These are phyloP conservation scores for Cryptosporidium viatorum DNA, from an alignment of 169 alveolate genomes.

Conservation along the genomic window DNA sequence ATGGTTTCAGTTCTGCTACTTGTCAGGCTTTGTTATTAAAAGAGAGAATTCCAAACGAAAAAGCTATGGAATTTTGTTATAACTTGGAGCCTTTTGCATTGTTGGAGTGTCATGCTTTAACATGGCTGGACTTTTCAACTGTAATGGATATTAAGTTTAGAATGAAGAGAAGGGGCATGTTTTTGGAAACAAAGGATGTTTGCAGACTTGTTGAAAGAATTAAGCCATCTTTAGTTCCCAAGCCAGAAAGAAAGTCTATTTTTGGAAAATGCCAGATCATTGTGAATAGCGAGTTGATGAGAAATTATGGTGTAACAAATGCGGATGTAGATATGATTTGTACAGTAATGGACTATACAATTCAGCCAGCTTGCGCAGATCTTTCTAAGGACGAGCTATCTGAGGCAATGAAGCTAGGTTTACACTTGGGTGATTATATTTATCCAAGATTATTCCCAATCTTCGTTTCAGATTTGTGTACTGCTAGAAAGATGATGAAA, in stretches of 20 bases:
- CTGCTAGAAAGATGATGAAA: slow-evolving; percentile 67
- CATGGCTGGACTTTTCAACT: slow-evolving; percentile 67
- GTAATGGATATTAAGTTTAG: slow-evolving; percentile 62
- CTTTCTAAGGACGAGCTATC: slow-evolving; percentile 52
- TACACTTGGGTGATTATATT: slow-evolving; percentile 48
- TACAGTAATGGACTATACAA: slow-evolving; percentile 64
- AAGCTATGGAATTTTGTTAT: slow-evolving; percentile 46
- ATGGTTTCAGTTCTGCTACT: slow-evolving; percentile 38
- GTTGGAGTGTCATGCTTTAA: slow-evolving; percentile 65
- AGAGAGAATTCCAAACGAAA: slow-evolving; percentile 36
- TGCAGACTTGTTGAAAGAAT: slow-evolving; percentile 64
- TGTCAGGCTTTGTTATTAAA: slow-evolving; percentile 51
- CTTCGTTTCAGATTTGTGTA: slow-evolving; percentile 28
- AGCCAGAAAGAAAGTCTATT: slow-evolving; percentile 60
- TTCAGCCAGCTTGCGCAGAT: slow-evolving; percentile 46
- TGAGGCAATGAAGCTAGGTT: slow-evolving; percentile 60
- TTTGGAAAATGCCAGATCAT: slow-evolving; percentile 55
- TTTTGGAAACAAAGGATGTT: slow-evolving; percentile 56
- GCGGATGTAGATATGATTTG: slow-evolving; percentile 61
- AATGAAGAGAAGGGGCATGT: slow-evolving; percentile 74
- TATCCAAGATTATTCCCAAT: slow-evolving; percentile 72
- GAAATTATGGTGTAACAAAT: slow-evolving; percentile 52
- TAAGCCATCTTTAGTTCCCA: slow-evolving; percentile 70
- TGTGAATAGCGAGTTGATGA: slow-evolving; percentile 38
- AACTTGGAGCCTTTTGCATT: slow-evolving; percentile 68